Evolutionary conservation across 306 rosid genomes (phyloP).

Genomic region (Vigna reflexopilosa): DNA sequence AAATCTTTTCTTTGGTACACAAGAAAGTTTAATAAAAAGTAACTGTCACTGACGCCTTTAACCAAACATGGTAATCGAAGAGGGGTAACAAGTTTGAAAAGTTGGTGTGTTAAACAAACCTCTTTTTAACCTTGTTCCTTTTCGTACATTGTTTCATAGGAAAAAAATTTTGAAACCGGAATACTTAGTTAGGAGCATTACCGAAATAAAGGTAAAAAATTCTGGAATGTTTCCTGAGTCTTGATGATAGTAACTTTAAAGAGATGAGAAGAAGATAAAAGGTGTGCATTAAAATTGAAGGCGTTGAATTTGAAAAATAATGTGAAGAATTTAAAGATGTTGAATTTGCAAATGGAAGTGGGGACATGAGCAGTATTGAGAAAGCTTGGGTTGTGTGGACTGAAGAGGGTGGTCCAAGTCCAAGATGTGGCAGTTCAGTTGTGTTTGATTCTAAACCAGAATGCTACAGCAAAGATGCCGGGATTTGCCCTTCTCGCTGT

Average conservation of each 20-base stretch:
- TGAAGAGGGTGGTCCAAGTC: conserved; percentile 43
- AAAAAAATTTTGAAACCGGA: background rate
- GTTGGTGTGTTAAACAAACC: background rate
- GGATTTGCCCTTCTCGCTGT: conserved; percentile 49
- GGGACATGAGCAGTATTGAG: conserved; percentile 35
- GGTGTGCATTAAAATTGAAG: background rate
- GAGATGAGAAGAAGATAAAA: background rate
- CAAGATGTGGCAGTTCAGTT: conserved; percentile 38
- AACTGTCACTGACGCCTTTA: background rate
- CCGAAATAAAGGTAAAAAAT: background rate
- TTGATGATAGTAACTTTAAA: background rate
- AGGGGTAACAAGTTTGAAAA: background rate
- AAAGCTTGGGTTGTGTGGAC: conserved; percentile 22
- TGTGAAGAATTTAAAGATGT: no score
- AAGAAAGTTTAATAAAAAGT: background rate
- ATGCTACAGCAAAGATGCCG: conserved; percentile 48
- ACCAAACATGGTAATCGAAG: background rate
- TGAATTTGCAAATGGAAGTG: conserved; percentile 22
- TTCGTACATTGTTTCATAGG: background rate
- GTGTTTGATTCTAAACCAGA: conserved; percentile 44
- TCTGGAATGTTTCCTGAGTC: background rate
- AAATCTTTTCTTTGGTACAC: background rate
- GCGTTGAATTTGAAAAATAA: background rate
- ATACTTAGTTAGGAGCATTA: background rate
- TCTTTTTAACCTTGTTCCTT: background rate